These are phyloP conservation scores for Cryphonectria radicalis DNA, from an alignment of 2,329 filamentous ascomycete species.

Conservation along the genomic window DNA sequence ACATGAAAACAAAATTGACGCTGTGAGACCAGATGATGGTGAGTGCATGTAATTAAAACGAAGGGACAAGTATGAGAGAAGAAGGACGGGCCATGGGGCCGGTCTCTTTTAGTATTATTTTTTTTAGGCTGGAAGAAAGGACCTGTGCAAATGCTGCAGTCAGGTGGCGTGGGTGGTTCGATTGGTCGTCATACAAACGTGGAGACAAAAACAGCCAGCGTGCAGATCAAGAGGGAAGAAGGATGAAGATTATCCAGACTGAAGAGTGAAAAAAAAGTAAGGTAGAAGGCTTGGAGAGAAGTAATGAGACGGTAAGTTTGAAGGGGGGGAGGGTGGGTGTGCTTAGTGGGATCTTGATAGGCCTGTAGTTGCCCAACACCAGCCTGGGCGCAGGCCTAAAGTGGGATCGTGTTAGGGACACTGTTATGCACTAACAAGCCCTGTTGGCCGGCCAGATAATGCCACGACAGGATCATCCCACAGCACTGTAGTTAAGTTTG, in stretches of 20 bases:
- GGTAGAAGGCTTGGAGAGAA: neutral
- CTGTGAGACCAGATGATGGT: constrained; percentile 6
- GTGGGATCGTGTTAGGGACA: neutral
- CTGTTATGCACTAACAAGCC: neutral
- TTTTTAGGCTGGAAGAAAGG: neutral
- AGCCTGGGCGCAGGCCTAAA: neutral
- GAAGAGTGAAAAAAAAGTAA: neutral
- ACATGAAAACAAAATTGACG: neutral
- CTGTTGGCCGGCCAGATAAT: neutral
- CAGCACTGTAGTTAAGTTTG: neutral
- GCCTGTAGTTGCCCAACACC: neutral
- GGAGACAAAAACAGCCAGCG: neutral
- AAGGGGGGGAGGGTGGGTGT: neutral
- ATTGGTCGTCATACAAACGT: neutral
- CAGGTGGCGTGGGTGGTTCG: neutral
- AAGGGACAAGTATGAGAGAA: neutral
- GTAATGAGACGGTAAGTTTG: neutral
- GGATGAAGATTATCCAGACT: neutral
- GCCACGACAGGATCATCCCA: neutral
- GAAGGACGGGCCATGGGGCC: neutral
- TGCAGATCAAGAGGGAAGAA: neutral
- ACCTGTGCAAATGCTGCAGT: constrained; percentile 2
- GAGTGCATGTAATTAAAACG: neutral
- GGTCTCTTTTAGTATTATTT: neutral
- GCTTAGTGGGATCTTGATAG: neutral